Percentiles rank a stretch among this genome's conserved stretches.
phyloP scores from a whole-genome alignment of 1,139 yeast genomes.

The Geotrichum cucujoidarum region DNA sequence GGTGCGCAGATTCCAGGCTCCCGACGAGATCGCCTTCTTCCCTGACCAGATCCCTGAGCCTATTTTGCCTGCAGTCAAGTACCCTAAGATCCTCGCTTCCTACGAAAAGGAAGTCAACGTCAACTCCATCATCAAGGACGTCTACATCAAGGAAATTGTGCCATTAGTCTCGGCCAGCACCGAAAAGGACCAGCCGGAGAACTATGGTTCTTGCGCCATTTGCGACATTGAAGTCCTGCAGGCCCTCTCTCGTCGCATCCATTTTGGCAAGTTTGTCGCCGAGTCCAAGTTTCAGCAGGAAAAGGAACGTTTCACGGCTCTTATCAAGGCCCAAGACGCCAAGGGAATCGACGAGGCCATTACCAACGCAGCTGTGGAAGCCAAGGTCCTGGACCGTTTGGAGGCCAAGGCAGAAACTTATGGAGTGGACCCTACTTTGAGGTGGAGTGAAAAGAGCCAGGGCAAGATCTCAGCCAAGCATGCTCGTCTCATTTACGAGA shows the following conservation, averaged over 20 bases:
- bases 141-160: constrained; percentile 65
- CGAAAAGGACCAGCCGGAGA: constrained; percentile 73
- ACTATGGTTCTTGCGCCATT: constrained; percentile 79
- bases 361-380: constrained; percentile 84
- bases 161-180: constrained; percentile 62
- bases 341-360: constrained; percentile 74
- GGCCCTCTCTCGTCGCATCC: constrained; percentile 87
- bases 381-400: constrained; percentile 71
- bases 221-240: constrained; percentile 85
- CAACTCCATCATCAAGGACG: constrained; percentile 59
- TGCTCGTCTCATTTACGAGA: constrained; percentile 76
- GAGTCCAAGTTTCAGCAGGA: constrained; percentile 83
- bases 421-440: constrained; percentile 80
- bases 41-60: constrained; percentile 62
- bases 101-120: constrained; percentile 73
- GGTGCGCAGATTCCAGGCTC: constrained; percentile 86
- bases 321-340: constrained; percentile 62
- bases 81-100: constrained; percentile 72
- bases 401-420: constrained; percentile 75
- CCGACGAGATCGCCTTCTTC: constrained; percentile 91
- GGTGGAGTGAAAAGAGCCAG: constrained; percentile 61
- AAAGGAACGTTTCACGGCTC: constrained; percentile 53
- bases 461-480: constrained; percentile 77
- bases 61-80: constrained; percentile 70
- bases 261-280: constrained; percentile 95